Base-by-base conservation (phyloP, 495 filamentous ascomycete species). In the Echria macrotheca region DNA sequence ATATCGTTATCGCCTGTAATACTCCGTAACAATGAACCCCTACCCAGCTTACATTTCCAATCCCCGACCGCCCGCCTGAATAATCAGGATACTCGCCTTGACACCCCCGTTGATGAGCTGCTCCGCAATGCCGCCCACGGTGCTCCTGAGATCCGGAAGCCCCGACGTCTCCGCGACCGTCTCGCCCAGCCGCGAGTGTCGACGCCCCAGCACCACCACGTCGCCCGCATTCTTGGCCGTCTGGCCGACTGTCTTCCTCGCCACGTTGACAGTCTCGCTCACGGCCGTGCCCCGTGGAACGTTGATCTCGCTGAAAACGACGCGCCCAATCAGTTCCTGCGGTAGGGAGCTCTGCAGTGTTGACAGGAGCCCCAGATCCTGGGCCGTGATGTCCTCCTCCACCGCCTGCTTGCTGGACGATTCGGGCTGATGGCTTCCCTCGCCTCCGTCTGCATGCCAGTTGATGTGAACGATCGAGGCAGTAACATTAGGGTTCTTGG, bases 51-150 rank as follows among this genome's bases (percentile, higher is more conserved):
- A 61, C 21, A 44, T 37, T 31, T 56, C 58, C 36, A 54, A 17
- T 6, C 51, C 58, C 36, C 46, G 43, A 21, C 66, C 68, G 1
- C 69, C 78, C 46, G 86, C 87, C 59, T 90, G 84, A 21, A 96
- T 72, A 44, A 94, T 78, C 45, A 95, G 66, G n/a, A 95, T 68
- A 63, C 86, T 91, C 0, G 84, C 83, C 54, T 74, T 80, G 9
- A 87, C 64, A 22, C 77, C 76, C 29, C 66, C 70, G 42, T 72
- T 78, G 4, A 85, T 72, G 22, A 91, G 63, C 35, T 73, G 70
- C 40, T 87, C 80, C 8, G 82, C 87, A 14, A 85, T 68, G 4
- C 69, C 68, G 2, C 90, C 90, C n/a, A 95, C 60, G 11, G 80
- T 82, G 52, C 68, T 76, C 22, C 71, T 70, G 23, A 84, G 67